phyloP scores from a whole-genome alignment of 495 filamentous ascomycete species.

The Penicillium roqueforti region DNA sequence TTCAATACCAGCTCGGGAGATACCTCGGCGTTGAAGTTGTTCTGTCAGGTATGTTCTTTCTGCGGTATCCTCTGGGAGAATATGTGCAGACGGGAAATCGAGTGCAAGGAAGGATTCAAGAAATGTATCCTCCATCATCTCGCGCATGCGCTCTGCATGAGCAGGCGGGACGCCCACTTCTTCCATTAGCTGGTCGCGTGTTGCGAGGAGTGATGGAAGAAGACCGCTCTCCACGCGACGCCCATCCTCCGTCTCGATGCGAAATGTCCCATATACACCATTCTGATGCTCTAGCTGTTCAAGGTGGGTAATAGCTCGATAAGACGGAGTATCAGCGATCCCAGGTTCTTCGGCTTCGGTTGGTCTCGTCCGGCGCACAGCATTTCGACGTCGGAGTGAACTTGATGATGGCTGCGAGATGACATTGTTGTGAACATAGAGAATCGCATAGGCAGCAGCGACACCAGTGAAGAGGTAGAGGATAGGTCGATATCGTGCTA shows the following conservation, averaged over 20 bases:
- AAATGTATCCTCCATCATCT: constrained; percentile 50
- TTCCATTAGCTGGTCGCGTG: constrained; percentile 45
- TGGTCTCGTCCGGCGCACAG: constrained; percentile 40
- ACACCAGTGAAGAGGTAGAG: constrained; percentile 49
- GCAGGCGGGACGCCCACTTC: constrained; percentile 38
- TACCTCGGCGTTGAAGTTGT: constrained; percentile 41
- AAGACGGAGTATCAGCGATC: constrained; percentile 34
- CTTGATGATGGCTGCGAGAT: constrained; percentile 24
- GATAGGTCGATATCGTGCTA: constrained; percentile 47
- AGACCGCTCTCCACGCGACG: constrained; percentile 45
- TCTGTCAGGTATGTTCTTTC: constrained; percentile 40
- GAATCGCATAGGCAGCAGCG: constrained; percentile 45
- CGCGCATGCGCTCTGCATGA: constrained; percentile 45
- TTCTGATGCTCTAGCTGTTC: constrained; percentile 45
- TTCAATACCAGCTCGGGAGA: constrained; percentile 40
- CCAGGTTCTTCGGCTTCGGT: constrained; percentile 24
- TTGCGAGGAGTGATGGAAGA: constrained; percentile 43
- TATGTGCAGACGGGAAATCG: constrained; percentile 42
- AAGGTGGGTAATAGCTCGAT: constrained; percentile 41
- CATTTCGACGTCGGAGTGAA: constrained; percentile 45
- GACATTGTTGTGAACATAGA: constrained; percentile 44
- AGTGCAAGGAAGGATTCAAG: constrained; percentile 47
- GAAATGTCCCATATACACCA: constrained; percentile 47
- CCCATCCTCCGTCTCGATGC: constrained; percentile 47
- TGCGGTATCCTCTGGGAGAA: constrained; percentile 26